phyloP scores from a whole-genome alignment of 192 early-diverging fungal species.

The Cetraspora pellucida region DNA sequence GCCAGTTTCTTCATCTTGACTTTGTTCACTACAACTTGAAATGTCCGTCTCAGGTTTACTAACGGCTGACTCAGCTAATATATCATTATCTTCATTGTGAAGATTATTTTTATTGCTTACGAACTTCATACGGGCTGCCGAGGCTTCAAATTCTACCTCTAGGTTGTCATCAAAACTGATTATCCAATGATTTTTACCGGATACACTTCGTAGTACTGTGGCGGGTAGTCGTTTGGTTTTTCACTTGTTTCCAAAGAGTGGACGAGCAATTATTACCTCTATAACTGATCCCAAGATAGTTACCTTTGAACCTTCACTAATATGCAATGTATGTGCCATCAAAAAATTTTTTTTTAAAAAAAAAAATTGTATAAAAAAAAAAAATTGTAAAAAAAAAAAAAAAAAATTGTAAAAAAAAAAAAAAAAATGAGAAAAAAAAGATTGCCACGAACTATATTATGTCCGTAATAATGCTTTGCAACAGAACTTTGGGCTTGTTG shows the following conservation, averaged over 20 bases:
- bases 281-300: neutral
- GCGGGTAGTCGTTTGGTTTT: neutral
- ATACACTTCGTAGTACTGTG: neutral
- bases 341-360: neutral
- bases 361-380: neutral
- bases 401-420: no score
- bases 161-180: neutral
- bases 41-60: neutral
- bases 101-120: no score
- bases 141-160: neutral
- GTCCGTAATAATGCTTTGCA: no score
- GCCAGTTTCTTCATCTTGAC: neutral
- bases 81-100: neutral
- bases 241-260: neutral
- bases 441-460: no score
- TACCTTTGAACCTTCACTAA: neutral
- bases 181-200: neutral
- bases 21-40: slow-evolving; percentile 14
- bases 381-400: neutral
- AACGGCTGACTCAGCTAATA: neutral
- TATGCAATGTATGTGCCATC: neutral
- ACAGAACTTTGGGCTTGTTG: no score
- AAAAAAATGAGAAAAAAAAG: no score
- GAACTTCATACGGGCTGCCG: neutral
- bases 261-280: neutral